Evolutionary conservation across 169 alveolate genomes (phyloP).

Genomic region (Eimeria mitis): DNA sequence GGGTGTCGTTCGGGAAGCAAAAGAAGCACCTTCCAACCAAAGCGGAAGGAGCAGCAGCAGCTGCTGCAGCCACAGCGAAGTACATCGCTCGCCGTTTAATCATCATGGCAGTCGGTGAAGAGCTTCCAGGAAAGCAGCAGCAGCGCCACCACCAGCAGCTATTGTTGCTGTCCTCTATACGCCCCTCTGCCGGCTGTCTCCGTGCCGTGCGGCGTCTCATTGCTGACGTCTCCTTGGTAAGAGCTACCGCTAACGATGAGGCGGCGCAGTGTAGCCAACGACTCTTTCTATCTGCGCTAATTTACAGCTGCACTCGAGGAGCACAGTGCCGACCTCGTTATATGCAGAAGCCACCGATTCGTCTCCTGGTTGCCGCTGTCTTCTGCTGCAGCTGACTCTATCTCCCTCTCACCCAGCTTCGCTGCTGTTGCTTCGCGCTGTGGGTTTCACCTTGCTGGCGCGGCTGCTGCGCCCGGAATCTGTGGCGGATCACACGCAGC

Average conservation of each 20-base stretch:
- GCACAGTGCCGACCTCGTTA: neutral
- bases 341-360: neutral
- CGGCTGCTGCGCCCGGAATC: constrained; percentile 60
- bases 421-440: constrained; percentile 57
- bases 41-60: constrained; percentile 61
- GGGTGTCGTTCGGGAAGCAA: neutral
- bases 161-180: constrained; percentile 19
- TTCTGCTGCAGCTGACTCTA: constrained; percentile 46
- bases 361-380: neutral
- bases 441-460: constrained; percentile 33
- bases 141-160: constrained; percentile 22
- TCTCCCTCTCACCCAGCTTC: constrained; percentile 59
- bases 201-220: constrained; percentile 64
- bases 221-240: constrained; percentile 37
- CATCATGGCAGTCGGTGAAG: constrained; percentile 44
- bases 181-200: constrained; percentile 55
- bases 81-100: constrained; percentile 36
- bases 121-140: constrained; percentile 30
- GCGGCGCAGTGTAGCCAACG: neutral
- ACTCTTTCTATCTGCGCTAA: neutral
- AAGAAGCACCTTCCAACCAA: neutral
- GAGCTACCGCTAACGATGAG: neutral
- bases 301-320: neutral
- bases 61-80: constrained; percentile 56
- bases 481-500: constrained; percentile 27